These are phyloP conservation scores for Wallemia hederae DNA, from an alignment of 1,284 basidiomycete genomes.

Conservation along the genomic window DNA sequence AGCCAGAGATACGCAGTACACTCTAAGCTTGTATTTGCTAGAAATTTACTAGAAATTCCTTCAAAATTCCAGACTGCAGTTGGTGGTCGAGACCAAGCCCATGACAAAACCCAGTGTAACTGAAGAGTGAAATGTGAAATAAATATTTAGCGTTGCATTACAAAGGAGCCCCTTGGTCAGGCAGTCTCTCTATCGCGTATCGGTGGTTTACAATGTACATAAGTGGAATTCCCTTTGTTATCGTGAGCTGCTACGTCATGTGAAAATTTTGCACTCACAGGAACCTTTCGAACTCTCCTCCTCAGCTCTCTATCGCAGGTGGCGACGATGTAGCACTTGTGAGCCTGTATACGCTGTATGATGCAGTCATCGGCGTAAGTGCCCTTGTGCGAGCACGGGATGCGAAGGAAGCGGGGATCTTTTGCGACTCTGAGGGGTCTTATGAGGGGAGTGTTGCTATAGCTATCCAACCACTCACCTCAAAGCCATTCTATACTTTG, in stretches of 20 bases:
- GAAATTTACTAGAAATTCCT: too few relatives aligned
- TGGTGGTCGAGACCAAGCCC: neutral
- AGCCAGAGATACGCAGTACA: too few relatives aligned
- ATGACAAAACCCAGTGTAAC: too few relatives aligned
- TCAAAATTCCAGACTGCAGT: too few relatives aligned
- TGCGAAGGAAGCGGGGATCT: constrained; percentile 81
- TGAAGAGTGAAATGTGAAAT: too few relatives aligned
- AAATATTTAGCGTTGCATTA: too few relatives aligned
- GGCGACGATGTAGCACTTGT: constrained; percentile 91
- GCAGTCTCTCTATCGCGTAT: constrained; percentile 75
- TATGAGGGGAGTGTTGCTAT: neutral
- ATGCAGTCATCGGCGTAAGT: constrained; percentile 98
- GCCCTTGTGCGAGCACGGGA: constrained; percentile 70
- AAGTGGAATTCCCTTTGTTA: constrained; percentile 38
- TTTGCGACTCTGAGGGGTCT: constrained; percentile 43
- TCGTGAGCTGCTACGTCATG: constrained; percentile 23
- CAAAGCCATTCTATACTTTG: constrained; percentile 77
- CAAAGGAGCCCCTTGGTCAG: constrained; percentile 55
- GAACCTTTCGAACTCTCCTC: constrained; percentile 51
- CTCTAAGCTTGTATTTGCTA: too few relatives aligned
- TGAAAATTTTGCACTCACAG: constrained; percentile 5
- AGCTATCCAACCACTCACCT: constrained; percentile 23
- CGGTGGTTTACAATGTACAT: constrained; percentile 79
- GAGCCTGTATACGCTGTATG: constrained; percentile 71
- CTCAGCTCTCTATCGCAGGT: constrained; percentile 91